A percentile compares a stretch with the other conserved stretches of the same genome.
These are phyloP conservation scores for Botrytis elliptica DNA, from an alignment of 2,329 filamentous ascomycete genomes.

Conservation along the genomic window DNA sequence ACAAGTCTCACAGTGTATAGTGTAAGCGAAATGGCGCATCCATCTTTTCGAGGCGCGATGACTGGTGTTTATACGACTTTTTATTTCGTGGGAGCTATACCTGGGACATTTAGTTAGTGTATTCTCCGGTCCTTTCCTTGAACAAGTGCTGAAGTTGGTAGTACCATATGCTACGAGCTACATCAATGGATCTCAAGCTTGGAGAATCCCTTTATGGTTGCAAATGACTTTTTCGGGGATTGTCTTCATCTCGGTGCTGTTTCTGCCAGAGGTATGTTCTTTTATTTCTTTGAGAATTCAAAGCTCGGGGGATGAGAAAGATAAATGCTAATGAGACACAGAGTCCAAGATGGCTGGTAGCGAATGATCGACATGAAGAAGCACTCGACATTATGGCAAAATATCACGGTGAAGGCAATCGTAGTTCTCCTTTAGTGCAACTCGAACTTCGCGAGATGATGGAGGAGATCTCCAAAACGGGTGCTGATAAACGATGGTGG, in stretches of 20 bases:
- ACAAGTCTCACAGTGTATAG: conserved; percentile 36
- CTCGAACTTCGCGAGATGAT: conserved; percentile 37
- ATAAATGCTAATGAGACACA: not conserved
- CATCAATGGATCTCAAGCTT: conserved; percentile 26
- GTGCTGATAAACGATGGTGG: conserved; percentile 39
- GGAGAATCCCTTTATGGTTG: conserved; percentile 41
- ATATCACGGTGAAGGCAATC: conserved; percentile 51
- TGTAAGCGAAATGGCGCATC: conserved; percentile 46
- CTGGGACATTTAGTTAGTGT: conserved; percentile 23
- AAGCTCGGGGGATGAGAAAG: fast-evolving
- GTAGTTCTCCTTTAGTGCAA: conserved; percentile 31
- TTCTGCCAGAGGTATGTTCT: conserved; percentile 50
- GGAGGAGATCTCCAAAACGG: conserved; percentile 32
- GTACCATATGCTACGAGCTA: conserved; percentile 21
- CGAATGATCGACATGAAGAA: conserved; percentile 55
- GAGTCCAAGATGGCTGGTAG: conserved; percentile 55
- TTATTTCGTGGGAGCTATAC: conserved; percentile 31
- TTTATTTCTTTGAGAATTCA: not conserved
- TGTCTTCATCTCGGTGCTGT: conserved; percentile 44
- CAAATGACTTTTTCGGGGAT: conserved; percentile 34
- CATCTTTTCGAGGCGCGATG: conserved; percentile 45
- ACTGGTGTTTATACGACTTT: conserved; percentile 35
- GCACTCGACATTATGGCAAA: conserved; percentile 55
- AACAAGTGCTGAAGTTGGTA: not conserved
- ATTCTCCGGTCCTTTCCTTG: fast-evolving